These are phyloP conservation scores for Xylaria sp. DNA, from an alignment of 2,329 filamentous ascomycete species.

Conservation along the genomic window DNA sequence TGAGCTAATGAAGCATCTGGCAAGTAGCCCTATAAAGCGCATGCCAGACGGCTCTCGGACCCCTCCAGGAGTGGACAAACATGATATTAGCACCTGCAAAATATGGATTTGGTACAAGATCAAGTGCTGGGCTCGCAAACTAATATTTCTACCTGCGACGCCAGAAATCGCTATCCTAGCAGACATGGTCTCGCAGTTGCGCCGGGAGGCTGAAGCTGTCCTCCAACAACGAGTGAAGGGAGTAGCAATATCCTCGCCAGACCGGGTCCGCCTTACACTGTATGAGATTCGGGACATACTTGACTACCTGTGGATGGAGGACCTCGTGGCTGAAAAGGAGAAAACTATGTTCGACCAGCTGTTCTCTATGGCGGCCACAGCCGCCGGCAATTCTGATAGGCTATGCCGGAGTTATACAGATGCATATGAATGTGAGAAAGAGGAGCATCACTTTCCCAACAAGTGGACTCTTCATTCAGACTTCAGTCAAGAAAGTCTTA, in stretches of 20 bases:
- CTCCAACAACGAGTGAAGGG: neutral
- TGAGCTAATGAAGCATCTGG: neutral
- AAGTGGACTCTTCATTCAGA: neutral
- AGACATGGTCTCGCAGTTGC: constrained; percentile 5
- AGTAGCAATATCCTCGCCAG: neutral
- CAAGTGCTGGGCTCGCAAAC: constrained; percentile 1
- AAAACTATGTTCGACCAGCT: neutral
- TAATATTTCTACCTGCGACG: neutral
- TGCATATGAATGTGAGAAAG: neutral
- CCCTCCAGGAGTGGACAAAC: neutral
- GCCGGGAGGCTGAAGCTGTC: neutral
- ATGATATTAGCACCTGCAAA: neutral
- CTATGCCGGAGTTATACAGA: neutral
- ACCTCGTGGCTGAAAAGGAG: neutral
- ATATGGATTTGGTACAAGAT: constrained; percentile 2
- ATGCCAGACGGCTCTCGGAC: neutral
- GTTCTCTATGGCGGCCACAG: neutral
- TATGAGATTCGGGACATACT: neutral
- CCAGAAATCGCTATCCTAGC: neutral
- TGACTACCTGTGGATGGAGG: neutral
- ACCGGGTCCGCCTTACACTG: neutral
- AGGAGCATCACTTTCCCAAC: neutral
- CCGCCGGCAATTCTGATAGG: neutral
- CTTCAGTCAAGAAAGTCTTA: neutral
- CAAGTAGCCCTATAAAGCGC: neutral